Base-by-base conservation (phyloP, 371 early-diverging fungal genomes). In the Saksenaea oblongispora region DNA sequence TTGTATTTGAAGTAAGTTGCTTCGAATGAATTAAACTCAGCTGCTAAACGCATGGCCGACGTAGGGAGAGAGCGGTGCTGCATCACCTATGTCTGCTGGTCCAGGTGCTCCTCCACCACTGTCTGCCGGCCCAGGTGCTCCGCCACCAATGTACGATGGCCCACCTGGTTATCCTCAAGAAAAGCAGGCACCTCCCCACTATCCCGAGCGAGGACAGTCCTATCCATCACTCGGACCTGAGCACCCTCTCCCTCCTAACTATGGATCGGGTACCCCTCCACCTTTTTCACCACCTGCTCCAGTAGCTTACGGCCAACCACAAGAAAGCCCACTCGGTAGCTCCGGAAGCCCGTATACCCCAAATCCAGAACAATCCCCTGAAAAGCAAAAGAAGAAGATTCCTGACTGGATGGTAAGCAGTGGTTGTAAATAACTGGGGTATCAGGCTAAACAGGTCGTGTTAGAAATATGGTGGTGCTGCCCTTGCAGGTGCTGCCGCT, bases 381-480 rank as follows among this genome's bases (percentile, higher is more conserved):
- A 65, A 22, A 62, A 64, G 24, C 59, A 72, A 36, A 65, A 65
- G 35, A 62, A 72, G 26, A 54, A 39, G 9, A 44, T 68, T 1
- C 75, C 80, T 54, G 70, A 72, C 24, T 79, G 80, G 80, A 67
- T 74, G 71, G 79, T 79, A 76, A 59, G 60, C 31, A 9, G 37
- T n/a, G 8, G 17, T 17, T 24, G 22, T 28, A 5, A 5, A 47
- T 3, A 37, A 63, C 3, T 35, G 44, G 22, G 35, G 34, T 11
- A 36, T 22, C 9, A 8, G n/a, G 36, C 14, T 34, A 28, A 17
- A 39, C 36, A 47, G 31, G 8, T 37, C 1, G 1, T 26, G 15
- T 14, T 67, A 80, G 80, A 80, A 75, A 73, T 70, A 69, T 56
- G 80, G 78, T 63, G 77, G 77, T 54, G 69, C 67, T 34, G 78